phyloP scores from a whole-genome alignment of 306 rosid species.

The Gynostemma pentaphyllum region DNA sequence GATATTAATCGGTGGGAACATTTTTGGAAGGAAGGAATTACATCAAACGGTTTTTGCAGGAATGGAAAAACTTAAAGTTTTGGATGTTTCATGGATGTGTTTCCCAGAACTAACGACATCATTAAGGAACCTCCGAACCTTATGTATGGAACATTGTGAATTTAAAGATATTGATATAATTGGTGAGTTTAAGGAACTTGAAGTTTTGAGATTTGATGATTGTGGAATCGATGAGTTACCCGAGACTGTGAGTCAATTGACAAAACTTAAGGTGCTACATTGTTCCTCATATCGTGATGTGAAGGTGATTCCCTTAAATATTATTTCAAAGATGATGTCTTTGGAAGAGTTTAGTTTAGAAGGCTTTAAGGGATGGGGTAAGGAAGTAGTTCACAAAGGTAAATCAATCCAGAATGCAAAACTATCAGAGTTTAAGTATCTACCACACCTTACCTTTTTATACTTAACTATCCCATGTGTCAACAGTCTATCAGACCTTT shows the following conservation, averaged over 20 bases:
- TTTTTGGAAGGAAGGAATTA: not conserved
- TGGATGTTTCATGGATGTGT: not conserved
- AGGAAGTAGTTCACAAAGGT: not conserved
- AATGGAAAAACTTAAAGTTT: not conserved
- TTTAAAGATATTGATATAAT: not conserved
- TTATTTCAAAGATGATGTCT: not conserved
- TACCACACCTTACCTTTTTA: not conserved
- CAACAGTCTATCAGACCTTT: not conserved
- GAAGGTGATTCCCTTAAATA: not conserved
- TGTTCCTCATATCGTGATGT: not conserved
- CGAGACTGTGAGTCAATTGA: not conserved
- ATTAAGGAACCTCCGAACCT: not conserved
- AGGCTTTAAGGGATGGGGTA: not conserved
- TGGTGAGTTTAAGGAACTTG: not conserved
- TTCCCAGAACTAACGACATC: not conserved
- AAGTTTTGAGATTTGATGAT: not conserved
- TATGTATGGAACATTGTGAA: not conserved
- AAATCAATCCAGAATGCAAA: not conserved
- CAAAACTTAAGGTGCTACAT: not conserved
- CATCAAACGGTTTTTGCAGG: not conserved
- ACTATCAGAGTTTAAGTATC: not conserved
- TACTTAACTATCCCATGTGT: not conserved
- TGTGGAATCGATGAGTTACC: not conserved
- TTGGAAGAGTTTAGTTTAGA: constrained; percentile 7
- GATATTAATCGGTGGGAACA: not conserved